Evolutionary conservation across 768 basidiomycete species (phyloP).

Genomic region (Glaciozyma martinii): DNA sequence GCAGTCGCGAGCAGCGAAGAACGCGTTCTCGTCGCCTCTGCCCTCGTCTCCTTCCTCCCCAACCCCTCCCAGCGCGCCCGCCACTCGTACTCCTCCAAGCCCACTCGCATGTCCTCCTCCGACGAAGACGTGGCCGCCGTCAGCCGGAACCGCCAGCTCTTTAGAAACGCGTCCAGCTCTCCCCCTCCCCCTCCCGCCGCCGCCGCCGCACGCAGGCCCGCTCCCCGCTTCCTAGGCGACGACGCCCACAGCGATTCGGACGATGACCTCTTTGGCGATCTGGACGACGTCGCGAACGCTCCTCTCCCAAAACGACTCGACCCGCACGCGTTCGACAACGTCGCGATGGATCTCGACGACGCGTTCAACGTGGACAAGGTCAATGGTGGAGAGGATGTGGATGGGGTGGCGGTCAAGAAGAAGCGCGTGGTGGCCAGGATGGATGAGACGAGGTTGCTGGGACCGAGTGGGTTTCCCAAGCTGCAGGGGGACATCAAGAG

Average conservation of each 20-base stretch:
- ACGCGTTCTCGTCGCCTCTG: background rate
- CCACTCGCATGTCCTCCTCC: background rate
- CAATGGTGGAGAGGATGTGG: constrained; percentile 37
- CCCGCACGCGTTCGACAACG: constrained; percentile 14
- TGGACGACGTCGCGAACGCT: constrained; percentile 40
- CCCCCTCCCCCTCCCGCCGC: constrained; percentile 1
- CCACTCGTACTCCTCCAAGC: background rate
- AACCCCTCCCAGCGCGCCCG: background rate
- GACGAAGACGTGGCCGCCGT: background rate
- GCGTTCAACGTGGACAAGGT: constrained; percentile 40
- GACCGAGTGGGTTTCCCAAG: constrained; percentile 65
- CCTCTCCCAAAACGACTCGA: background rate
- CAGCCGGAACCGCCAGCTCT: background rate
- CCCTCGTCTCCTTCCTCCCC: background rate
- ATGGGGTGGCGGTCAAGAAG: constrained; percentile 39
- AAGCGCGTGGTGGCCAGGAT: constrained; percentile 50
- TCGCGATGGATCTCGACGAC: constrained; percentile 27
- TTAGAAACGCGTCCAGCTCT: background rate
- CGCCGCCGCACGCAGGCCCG: background rate
- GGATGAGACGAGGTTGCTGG: constrained; percentile 60
- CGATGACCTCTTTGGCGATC: constrained; percentile 46
- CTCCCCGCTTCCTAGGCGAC: constrained; percentile 28
- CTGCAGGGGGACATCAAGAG: constrained; percentile 66
- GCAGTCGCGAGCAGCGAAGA: background rate
- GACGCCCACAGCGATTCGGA: constrained; percentile 3